Evolutionary conservation across 148 eudicot species (phyloP), one percentile per base, ranked within the genome.

Genomic region (Amaranthus hypochondriacus): DNA sequence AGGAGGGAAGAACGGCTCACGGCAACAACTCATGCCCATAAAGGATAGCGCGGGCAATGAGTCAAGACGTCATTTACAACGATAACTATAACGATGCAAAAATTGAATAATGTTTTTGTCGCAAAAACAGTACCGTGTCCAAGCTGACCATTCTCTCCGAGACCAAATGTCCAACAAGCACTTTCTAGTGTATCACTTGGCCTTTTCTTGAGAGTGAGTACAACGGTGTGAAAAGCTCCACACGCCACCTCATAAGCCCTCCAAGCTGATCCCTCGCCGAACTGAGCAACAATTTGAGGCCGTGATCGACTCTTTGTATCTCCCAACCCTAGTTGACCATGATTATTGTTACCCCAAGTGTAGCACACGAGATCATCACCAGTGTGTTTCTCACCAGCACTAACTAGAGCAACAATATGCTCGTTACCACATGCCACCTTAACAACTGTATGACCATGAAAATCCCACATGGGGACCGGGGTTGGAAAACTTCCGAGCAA

Each of bases 381-480:
- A 9, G 48, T 73, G 69, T 79, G 75, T 74, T 83, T 83, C 80
- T 86, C 88, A 69, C 92, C 91, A 3, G 85, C 84, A 71, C 81
- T 89, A 48, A 89, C 96, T 72, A 93, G 82, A 68, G 98, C 96
- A 52, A 90, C 83, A 66, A 93, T 75, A 70, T 93, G 96, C 82
- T 90, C 98, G 46, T 86, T 90, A 79, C 96, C 98, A 79, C 98
- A 93, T 70, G 98, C 93, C 67, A 93, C 98, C 63, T 93, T 90
- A 68, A 93, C 96, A 71, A 93, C 96, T 5, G 84, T 83, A 73
- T 87, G 98, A 55, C 98, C 96, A 58, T 82, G 85, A 78, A 93
- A 90, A 74, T 80, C 80, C 78, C 85, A 85, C 18, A 89, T 75
- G 3, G 93, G 96, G 48, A 79, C 6, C 28, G 98, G 98, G 68